Base-by-base conservation (phyloP, 1,284 basidiomycete genomes). In the Ustilago lituana region DNA sequence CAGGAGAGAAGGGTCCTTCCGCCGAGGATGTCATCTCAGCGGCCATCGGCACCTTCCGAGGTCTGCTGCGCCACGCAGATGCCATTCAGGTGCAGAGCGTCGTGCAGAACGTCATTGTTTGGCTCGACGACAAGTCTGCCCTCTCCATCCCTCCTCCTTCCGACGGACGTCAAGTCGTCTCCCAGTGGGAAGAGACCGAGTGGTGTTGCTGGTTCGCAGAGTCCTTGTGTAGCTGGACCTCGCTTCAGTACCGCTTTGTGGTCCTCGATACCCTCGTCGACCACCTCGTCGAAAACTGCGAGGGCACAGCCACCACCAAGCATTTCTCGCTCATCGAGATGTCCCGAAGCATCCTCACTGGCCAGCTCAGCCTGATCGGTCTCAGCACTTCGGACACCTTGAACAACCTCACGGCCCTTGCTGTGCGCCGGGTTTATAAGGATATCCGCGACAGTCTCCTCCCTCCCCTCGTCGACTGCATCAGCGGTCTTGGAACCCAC, bases 191-290 rank as follows among this genome's bases (percentile, higher is more conserved):
- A n/a, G 86, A 89, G 64, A 77, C 86, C 1, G 86, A 89, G 14
- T 89, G 91, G 79, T 92, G 89, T 78, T 88, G 89, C 65, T 97
- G 93, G 93, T 85, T 95, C 43, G 88, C 89, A 17, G 87, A 88
- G 55, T 89, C 88, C 66, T 85, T 89, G 6, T 88, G 89, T 24
- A 89, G 91, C 69, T 95, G 92, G 89, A 87, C 92, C 8, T 90
- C 90, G 73, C 91, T 94, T 61, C 93, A 95, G 80, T 95, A 95
- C 82, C 91, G 94, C 29, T 94, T 92, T 78, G 89, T 91, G 17
- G 88, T 97, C 3, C 92, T 94, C 10, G 91, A 90, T 2, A 87
- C 89, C 73, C 85, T 97, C 9, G 89, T 96, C 32, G 93, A 97
- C 78, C 87, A 88, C 24, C 86, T 97, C 6, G 85, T 89, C 31